Evolutionary conservation across 345 rosid genomes (phyloP), one percentile per base, ranked within the genome.

Genomic region (Streptanthus diversifolius): DNA sequence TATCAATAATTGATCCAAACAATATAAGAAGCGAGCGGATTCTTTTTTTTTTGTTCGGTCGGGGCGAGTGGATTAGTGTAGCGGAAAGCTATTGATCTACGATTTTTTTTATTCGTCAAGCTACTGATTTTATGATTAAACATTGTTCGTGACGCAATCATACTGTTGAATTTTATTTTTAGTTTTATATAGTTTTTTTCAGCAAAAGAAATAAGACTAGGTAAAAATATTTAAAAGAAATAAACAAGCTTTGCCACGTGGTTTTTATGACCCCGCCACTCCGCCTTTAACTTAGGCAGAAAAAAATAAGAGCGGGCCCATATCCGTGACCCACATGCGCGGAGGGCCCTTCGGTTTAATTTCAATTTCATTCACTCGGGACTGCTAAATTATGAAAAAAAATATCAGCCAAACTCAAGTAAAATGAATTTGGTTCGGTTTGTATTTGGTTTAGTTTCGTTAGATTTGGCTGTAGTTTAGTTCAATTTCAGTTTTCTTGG

Each of bases 101-200:
- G 21, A 13, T 11, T 47, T 32, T 2, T 62, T 18, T 29, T 45
- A 32, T 33, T 49, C 44, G 70, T 5, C 14, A 39, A 69, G 36
- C 3, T 15, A 29, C 29, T 72, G 55, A 63, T 72, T 72, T 25
- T 54, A 45, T 66, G 39, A 68, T 68, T 62, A 75, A 61, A 69
- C 74, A 75, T 75, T 68, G n/a, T 63, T 75, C 71, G 80, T 63
- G 80, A 70, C 66, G 66, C 40, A 77, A 70, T 77, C 67, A 70
- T 70, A 55, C 66, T 70, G 71, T 76, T 76, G 27, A 24, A 35
- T 14, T 54, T 54, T 40, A 8, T 40, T 61, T 25, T 22, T 39
- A 21, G 5, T 44, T 22, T 61, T 12, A 29, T 60, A 51, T 60
- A 32, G 30, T 41, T 39, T 75, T 75, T 48, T 32, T 22, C 37